These are phyloP conservation scores for Ceratocystis cacaofunesta DNA, from an alignment of 2,329 filamentous ascomycete species.

Conservation along the genomic window DNA sequence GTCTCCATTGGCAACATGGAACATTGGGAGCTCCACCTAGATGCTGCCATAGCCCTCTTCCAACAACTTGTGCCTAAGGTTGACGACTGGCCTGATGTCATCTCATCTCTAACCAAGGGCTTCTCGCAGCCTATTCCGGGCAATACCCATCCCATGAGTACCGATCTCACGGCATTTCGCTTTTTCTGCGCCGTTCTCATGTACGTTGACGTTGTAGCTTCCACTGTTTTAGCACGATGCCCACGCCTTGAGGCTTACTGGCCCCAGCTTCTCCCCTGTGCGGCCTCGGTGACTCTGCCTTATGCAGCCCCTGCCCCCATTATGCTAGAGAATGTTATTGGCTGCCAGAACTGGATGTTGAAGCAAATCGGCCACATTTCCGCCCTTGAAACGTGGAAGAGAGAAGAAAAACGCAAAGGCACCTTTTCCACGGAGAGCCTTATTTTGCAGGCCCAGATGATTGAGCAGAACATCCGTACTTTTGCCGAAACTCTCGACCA, in stretches of 20 bases:
- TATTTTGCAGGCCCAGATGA: conserved; percentile 29
- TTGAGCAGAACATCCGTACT: conserved; percentile 27
- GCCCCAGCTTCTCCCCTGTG: conserved; percentile 25
- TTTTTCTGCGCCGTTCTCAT: conserved; percentile 35
- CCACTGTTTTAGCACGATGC: conserved; percentile 30
- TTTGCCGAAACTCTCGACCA: conserved; percentile 22
- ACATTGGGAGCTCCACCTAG: conserved; percentile 36
- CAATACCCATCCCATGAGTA: conserved; percentile 28
- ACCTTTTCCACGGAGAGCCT: conserved; percentile 33
- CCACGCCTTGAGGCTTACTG: conserved; percentile 32
- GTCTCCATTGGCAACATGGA: conserved; percentile 30
- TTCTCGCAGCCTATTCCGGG: conserved; percentile 26
- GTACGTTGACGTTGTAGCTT: conserved; percentile 36
- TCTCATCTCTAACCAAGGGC: conserved; percentile 23
- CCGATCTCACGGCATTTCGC: conserved; percentile 32
- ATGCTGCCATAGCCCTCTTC: conserved; percentile 36
- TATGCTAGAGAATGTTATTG: conserved; percentile 37
- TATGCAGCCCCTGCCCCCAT: conserved; percentile 22
- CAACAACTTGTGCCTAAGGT: conserved; percentile 29
- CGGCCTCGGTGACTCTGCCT: conserved; percentile 12
- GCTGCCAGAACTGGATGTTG: conserved; percentile 43
- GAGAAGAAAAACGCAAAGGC: conserved; percentile 29
- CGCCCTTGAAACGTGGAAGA: conserved; percentile 41
- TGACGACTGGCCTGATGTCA: conserved; percentile 26
- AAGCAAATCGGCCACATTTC: conserved; percentile 40